Evolutionary conservation across 352 stramenopile genomes (phyloP), one percentile per base, ranked within the genome.

Genomic region (Globisporangium solare): DNA sequence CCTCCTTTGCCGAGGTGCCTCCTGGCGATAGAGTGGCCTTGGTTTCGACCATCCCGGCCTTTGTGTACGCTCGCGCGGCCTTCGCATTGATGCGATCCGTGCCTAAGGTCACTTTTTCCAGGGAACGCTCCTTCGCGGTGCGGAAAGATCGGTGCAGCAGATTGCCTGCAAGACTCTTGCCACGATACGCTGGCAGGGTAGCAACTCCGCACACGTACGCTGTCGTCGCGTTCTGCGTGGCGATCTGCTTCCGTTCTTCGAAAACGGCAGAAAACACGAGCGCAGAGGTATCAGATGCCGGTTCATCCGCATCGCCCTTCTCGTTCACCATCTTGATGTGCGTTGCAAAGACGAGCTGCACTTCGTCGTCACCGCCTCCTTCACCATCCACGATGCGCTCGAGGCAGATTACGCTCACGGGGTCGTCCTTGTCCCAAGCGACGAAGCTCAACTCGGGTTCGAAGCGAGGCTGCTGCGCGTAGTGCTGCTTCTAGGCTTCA

Each of bases 401-500:
- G 3, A 53, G 6, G 3, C 39, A 32, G 27, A 53, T 13, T 15
- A 53, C 48, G n/a, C 48, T 53, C 31, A 53, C 48, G 7, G 48
- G 48, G 2, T 21, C 15, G n/a, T 55, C 40, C 7, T 21, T 51
- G 24, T 61, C 14, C 47, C 53, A 62, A 18, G 53, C 48, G 1
- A 61, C 42, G 14, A 62, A 69, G 41, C 47, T 66, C 6, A 69
- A 43, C 32, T 69, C 63, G 0, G 63, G 35, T 0, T 47, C 63
- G 8, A 69, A 59, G 1, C 57, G 52, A 1, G 63, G 63, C 11
- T 54, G 41, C 49, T 66, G 31, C 17, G 47, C 22, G 35, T 63
- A 69, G 43, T 63, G 58, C 22, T 32, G 13, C 49, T 63, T 63
- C 63, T 57, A 69, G 15, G 47, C 49, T 18, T 55, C 52, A 35